Percentiles rank a stretch among this genome's conserved stretches.
Conservation (phyloP, 2,329 filamentous ascomycete species). For the Colletotrichum limetticola region DNA sequence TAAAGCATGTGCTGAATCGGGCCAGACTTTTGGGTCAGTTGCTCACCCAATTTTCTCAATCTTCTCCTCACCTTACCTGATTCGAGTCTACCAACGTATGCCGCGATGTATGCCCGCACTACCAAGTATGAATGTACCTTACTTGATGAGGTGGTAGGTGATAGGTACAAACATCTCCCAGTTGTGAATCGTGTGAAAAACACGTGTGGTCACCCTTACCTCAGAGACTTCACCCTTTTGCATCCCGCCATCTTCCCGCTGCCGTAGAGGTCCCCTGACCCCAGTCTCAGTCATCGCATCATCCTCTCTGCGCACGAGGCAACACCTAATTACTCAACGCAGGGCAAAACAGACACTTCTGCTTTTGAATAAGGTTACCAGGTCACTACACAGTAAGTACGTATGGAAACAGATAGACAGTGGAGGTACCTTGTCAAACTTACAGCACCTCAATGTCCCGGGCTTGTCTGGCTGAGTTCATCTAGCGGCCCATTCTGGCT, state of each 20-base stretch:
- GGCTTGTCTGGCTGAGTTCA: neutral
- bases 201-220: neutral
- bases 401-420: neutral
- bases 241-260: neutral
- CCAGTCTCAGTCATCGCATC: neutral
- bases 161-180: neutral
- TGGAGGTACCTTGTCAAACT: neutral
- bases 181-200: neutral
- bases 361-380: too few relatives aligned
- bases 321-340: neutral
- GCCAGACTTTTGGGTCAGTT: neutral
- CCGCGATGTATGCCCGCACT: too few relatives aligned
- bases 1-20: conserved; percentile 9
- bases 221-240: neutral
- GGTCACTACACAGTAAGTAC: neutral
- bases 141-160: too few relatives aligned
- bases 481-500: neutral
- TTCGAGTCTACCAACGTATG: neutral
- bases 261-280: conserved; percentile 3
- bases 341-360: neutral
- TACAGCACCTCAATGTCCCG: neutral
- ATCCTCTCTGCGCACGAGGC: neutral
- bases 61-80: neutral
- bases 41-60: neutral
- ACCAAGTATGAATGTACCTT: too few relatives aligned